Evolutionary conservation across 257 asterid genomes (phyloP).

Genomic region (Forsythia suspensa): DNA sequence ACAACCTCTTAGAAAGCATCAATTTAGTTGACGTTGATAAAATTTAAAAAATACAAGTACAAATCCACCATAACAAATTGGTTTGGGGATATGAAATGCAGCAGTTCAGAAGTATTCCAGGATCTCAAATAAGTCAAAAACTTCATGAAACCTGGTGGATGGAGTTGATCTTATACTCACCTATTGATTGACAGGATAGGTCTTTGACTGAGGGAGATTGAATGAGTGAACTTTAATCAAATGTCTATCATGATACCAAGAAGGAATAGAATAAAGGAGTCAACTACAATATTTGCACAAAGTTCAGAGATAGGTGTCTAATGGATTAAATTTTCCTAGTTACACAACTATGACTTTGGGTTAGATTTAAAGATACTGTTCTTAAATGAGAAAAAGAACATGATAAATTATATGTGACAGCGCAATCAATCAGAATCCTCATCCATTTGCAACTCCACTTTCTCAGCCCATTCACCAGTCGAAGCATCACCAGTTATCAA

Average conservation of each 20-base stretch:
- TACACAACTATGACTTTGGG: neutral
- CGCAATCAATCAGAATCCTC: neutral
- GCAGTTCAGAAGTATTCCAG: neutral
- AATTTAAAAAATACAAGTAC: neutral
- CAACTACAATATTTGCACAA: neutral
- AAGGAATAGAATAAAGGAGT: neutral
- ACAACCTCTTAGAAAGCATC: neutral
- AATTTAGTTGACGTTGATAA: neutral
- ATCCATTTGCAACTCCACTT: neutral
- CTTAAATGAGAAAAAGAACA: neutral
- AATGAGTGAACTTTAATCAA: neutral
- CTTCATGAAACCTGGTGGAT: neutral
- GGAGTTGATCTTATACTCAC: neutral
- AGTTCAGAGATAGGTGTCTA: neutral
- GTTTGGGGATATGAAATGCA: neutral
- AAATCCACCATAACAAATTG: neutral
- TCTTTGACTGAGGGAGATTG: neutral
- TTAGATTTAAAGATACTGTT: neutral
- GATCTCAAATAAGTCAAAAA: neutral
- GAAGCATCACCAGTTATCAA: neutral
- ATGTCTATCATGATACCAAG: neutral
- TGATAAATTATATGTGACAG: neutral
- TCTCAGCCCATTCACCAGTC: neutral
- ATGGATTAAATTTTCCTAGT: neutral
- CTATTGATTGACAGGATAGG: neutral